Conservation (phyloP, 768 basidiomycete species). For the Trametes elegans region DNA sequence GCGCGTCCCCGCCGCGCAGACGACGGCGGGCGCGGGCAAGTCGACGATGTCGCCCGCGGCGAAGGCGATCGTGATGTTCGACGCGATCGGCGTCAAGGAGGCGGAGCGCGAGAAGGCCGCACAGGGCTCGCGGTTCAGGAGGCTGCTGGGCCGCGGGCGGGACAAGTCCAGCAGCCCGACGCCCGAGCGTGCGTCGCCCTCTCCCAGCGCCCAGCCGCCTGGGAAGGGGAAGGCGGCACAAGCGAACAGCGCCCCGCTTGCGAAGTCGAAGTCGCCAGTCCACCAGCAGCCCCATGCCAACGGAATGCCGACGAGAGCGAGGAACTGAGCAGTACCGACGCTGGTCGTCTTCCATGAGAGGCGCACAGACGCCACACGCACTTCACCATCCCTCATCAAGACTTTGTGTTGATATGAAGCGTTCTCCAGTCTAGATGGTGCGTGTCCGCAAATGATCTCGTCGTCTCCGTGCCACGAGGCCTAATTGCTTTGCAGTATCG, state of each 20-base stretch:
- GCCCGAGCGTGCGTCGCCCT: constrained; percentile 7
- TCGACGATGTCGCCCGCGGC: constrained; percentile 47
- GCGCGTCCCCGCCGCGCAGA: constrained; percentile 20
- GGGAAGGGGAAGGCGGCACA: constrained; percentile 2
- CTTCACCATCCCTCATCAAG: background rate
- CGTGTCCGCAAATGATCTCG: background rate
- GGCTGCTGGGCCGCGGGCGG: constrained; percentile 13
- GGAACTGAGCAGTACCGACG: background rate
- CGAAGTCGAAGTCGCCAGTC: background rate
- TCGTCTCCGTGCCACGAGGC: background rate
- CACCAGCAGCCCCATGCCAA: constrained; percentile 1
- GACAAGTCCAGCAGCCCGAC: constrained; percentile 11
- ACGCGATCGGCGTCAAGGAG: constrained; percentile 50
- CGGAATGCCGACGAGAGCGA: background rate
- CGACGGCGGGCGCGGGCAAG: constrained; percentile 16
- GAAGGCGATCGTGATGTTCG: constrained; percentile 62
- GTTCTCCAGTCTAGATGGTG: background rate
- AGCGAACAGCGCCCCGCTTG: background rate
- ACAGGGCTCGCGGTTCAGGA: constrained; percentile 20
- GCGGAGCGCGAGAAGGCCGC: constrained; percentile 23
- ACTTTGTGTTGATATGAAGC: background rate
- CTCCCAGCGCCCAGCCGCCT: background rate
- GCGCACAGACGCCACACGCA: background rate
- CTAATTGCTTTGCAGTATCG: background rate
- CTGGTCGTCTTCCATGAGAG: background rate